These are phyloP conservation scores for Escallonia herrerae DNA, from an alignment of 129 eudicot species.

Conservation along the genomic window DNA sequence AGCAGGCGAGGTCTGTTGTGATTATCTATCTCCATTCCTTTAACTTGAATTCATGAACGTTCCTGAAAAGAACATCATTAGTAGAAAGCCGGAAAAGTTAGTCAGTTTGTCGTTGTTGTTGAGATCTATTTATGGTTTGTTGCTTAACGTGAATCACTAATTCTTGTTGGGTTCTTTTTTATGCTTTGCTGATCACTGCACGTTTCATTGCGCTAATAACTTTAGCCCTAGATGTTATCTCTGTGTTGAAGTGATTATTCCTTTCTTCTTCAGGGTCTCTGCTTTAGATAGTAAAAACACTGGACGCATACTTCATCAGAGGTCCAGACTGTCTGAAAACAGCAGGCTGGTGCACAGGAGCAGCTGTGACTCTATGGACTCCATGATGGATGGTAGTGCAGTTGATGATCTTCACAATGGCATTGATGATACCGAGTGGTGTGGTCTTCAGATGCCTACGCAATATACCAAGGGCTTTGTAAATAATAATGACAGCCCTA, in stretches of 20 bases:
- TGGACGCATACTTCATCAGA: conserved; percentile 13
- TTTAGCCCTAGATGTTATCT: background rate
- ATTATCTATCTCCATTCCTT: background rate
- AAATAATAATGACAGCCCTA: conserved; percentile 45
- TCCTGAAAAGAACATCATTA: no score
- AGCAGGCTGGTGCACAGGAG: conserved; percentile 11
- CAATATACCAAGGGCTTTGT: conserved; percentile 46
- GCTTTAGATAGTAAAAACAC: conserved; percentile 9
- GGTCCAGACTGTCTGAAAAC: conserved; percentile 22
- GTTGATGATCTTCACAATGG: conserved; percentile 26
- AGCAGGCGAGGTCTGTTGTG: conserved; percentile 25
- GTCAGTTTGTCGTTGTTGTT: no score
- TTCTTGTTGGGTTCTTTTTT: no score
- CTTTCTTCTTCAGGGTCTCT: conserved; percentile 30
- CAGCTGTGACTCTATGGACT: conserved; percentile 26
- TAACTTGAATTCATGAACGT: no score
- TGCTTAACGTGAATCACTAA: no score
- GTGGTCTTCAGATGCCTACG: conserved; percentile 28
- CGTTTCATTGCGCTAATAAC: no score
- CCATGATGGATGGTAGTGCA: conserved; percentile 14
- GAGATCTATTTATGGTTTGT: no score
- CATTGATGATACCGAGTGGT: conserved; percentile 31
- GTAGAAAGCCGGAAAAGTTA: no score
- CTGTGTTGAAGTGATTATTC: background rate
- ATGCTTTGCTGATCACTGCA: no score